Evolutionary conservation across 1,139 yeast genomes (phyloP), one percentile per base, ranked within the genome.

Genomic region (Trichomonascaceae sp.): DNA sequence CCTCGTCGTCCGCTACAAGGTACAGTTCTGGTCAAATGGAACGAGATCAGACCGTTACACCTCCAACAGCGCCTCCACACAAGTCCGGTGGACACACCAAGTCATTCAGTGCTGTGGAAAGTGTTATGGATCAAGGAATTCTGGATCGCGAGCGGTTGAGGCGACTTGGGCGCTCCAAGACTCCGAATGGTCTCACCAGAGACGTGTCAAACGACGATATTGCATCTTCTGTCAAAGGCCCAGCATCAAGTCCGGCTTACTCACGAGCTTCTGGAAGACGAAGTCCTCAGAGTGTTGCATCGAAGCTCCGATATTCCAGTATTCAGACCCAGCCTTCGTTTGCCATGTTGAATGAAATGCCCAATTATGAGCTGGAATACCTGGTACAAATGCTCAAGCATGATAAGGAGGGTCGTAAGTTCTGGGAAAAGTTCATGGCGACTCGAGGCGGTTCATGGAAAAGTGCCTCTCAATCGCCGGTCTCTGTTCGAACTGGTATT

Each of bases 241-340:
- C 32, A 2, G 32, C 32, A 10, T 27, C 32, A 2, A 27, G 32
- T 10, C 32, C 32, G 9, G 32, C 32, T 7, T 27, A 27, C 32
- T 27, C 32, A 27, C 32, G 32, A 27, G 32, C 32, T 2, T 27
- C 32, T 10, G 32, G 32, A 10, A 9, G 41, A 36, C 41, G 7
- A 9, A 36, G 41, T 13, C 3, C 41, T 2, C 41, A 15, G 17
- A 36, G 41, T 6, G 8, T 15, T 5, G 17, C 41, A 13, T 36
- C 41, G 8, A 36, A n/a, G 41, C 41, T 36, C 2, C 41, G 41
- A 9, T 12, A 36, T 13, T 17, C 15, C 24, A 46, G 49, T n/a
- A 39, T 46, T 10, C 39, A 39, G 27, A 46, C 49, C 20, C 49
- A 46, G 43, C 49, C 49, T 9, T 46, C 49, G 2, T 46, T 46